These are phyloP conservation scores for Zygosaccharomyces gambellarensis DNA, from an alignment of 805 yeast species.

Conservation along the genomic window DNA sequence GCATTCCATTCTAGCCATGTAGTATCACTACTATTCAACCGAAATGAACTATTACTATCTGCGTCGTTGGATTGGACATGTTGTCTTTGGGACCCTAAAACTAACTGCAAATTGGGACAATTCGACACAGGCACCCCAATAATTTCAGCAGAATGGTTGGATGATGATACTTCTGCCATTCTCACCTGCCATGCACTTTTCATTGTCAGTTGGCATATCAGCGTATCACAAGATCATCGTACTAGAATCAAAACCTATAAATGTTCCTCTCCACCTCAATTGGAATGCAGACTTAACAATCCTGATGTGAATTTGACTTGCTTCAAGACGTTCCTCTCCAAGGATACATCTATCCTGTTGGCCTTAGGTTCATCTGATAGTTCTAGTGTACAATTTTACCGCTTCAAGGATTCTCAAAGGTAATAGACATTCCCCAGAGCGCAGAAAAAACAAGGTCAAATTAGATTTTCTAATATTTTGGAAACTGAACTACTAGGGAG, in stretches of 20 bases:
- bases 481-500: neutral
- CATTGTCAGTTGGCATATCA: constrained; percentile 11
- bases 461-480: neutral
- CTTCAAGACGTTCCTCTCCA: constrained; percentile 11
- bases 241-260: constrained; percentile 5
- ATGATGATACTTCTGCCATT: constrained; percentile 9
- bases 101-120: constrained; percentile 11
- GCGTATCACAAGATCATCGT: constrained; percentile 3
- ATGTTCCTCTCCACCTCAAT: constrained; percentile 6
- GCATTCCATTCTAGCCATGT: constrained; percentile 24
- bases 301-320: constrained; percentile 10
- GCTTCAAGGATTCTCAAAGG: neutral
- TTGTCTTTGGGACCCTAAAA: constrained; percentile 23
- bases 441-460: neutral
- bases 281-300: constrained; percentile 7
- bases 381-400: constrained; percentile 4
- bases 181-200: constrained; percentile 15
- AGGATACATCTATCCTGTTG: constrained; percentile 2
- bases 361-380: constrained; percentile 8
- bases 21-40: constrained; percentile 15
- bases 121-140: constrained; percentile 20
- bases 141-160: constrained; percentile 19
- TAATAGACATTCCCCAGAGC: neutral
- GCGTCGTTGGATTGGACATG: constrained; percentile 27
- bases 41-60: constrained; percentile 18